Percentiles rank a stretch among this genome's conserved stretches.
Evolutionary conservation across 192 early-diverging fungal species (phyloP).

Genomic region (Linnemannia schmuckeri): DNA sequence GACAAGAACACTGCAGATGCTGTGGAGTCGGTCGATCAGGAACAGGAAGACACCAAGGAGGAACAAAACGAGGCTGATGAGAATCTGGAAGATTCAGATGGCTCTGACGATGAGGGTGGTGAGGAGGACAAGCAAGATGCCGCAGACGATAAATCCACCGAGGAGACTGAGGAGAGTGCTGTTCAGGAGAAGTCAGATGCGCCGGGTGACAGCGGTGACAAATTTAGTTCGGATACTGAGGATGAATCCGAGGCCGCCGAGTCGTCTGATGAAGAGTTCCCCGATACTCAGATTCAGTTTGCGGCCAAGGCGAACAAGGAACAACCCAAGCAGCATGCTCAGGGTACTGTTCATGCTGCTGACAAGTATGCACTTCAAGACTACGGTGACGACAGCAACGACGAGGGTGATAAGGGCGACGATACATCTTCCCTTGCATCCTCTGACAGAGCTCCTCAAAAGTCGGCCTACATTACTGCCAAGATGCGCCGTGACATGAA

Average conservation of each 20-base stretch:
- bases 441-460: conserved; percentile 30
- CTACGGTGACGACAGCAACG: conserved; percentile 64
- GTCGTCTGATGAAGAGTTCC: conserved; percentile 65
- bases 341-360: conserved; percentile 12
- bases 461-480: conserved; percentile 71
- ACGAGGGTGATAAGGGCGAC: conserved; percentile 55
- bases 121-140: conserved; percentile 16
- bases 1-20: background rate
- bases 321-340: conserved; percentile 5
- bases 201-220: conserved; percentile 37
- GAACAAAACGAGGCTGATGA: conserved; percentile 33
- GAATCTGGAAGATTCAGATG: conserved; percentile 38
- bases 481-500: conserved; percentile 89
- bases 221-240: conserved; percentile 31
- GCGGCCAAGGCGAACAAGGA: conserved; percentile 29
- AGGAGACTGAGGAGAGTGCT: conserved; percentile 9
- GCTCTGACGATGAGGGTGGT: conserved; percentile 42
- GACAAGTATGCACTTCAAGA: conserved; percentile 68
- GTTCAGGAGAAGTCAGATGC: background rate
- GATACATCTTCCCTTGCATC: conserved; percentile 52
- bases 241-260: conserved; percentile 51
- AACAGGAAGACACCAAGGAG: conserved; percentile 3
- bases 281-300: conserved; percentile 64
- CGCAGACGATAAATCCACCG: conserved; percentile 15
- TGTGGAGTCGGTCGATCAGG: background rate